A percentile compares a stretch with the other conserved stretches of the same genome.
These are phyloP conservation scores for Allium cepa DNA, from an alignment of 106 monocot genomes.

Conservation along the genomic window DNA sequence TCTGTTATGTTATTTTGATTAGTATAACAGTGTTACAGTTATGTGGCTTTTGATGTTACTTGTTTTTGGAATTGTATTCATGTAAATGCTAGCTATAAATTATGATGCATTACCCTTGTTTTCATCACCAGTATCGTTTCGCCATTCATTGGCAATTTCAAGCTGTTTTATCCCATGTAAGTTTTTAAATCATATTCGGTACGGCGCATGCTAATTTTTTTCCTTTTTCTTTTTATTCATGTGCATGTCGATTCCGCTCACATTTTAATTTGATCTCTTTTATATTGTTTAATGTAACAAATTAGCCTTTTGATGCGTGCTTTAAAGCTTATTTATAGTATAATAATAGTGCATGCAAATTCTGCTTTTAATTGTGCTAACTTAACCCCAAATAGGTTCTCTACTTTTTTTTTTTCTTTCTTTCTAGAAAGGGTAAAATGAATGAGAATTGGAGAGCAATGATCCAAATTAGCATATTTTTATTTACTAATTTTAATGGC, in stretches of 20 bases:
- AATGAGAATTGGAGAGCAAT: not conserved
- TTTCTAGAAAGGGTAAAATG: too few species aligned
- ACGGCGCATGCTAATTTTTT: not conserved
- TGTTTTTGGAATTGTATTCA: not conserved
- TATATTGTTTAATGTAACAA: not conserved
- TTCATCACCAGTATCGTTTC: not conserved
- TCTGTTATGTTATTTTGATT: not conserved
- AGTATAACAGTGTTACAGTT: not conserved
- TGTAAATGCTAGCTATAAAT: not conserved
- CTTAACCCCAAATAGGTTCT: not conserved
- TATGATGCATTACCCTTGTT: not conserved
- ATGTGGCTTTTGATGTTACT: not conserved
- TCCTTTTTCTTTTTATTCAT: not conserved
- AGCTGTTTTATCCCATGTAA: not conserved
- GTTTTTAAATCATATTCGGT: not conserved
- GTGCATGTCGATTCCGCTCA: not conserved
- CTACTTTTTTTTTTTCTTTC: not conserved
- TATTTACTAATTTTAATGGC: not conserved
- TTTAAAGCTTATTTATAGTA: not conserved
- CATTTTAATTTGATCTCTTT: not conserved
- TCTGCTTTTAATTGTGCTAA: not conserved
- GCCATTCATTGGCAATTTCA: not conserved
- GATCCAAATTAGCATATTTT: not conserved
- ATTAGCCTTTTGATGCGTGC: too few species aligned
- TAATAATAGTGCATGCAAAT: not conserved